Conservation (phyloP, 140 eudicot species). For the Stevia rebaudiana region DNA sequence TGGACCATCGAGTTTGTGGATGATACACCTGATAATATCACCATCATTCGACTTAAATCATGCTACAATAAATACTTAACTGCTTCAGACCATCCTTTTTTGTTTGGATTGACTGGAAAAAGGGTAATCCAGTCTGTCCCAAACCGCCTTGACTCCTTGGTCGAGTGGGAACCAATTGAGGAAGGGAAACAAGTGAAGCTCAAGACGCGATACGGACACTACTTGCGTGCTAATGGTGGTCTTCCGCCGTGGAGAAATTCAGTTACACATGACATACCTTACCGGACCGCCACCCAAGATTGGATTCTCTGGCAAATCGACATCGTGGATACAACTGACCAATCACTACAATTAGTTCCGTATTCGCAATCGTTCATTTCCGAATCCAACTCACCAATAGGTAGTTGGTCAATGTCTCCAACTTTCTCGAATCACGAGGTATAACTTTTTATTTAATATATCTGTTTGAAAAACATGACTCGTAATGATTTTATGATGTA, state of each 20-base stretch:
- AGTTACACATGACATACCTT: conserved; percentile 84
- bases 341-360: conserved; percentile 30
- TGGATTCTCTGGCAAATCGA: conserved; percentile 80
- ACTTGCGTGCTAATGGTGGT: conserved; percentile 71
- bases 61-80: conserved; percentile 66
- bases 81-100: conserved; percentile 60
- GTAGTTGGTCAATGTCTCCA: conserved; percentile 29
- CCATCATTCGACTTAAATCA: conserved; percentile 58
- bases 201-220: conserved; percentile 68
- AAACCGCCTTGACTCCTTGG: conserved; percentile 51
- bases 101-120: conserved; percentile 74
- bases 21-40: conserved; percentile 23
- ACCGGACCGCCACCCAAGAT: conserved; percentile 62
- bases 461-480: background rate
- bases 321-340: conserved; percentile 34
- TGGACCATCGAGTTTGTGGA: conserved; percentile 75
- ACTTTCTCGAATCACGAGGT: conserved; percentile 57
- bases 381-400: conserved; percentile 39
- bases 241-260: conserved; percentile 86
- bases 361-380: conserved; percentile 44
- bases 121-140: conserved; percentile 65
- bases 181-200: conserved; percentile 56
- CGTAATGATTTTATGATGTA: background rate
- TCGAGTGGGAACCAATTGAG: conserved; percentile 71
- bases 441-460: background rate